A percentile compares a stretch with the other conserved stretches of the same genome.
Conservation (phyloP, 2,329 filamentous ascomycete species). For the Alternaria longipes region DNA sequence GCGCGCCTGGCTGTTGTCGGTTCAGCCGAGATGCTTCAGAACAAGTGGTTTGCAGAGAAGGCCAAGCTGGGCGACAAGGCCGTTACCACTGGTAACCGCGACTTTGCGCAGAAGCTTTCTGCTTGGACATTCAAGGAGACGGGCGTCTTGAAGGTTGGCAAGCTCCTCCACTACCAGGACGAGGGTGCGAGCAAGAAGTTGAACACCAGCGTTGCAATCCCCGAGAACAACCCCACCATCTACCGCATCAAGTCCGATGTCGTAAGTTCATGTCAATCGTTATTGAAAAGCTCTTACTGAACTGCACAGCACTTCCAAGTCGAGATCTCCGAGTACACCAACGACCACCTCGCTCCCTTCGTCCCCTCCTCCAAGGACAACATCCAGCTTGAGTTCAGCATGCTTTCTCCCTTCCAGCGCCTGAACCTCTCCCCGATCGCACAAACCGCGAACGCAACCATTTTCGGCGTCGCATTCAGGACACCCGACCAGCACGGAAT, state of each 20-base stretch:
- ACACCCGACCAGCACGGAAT: conserved; percentile 98
- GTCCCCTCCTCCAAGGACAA: conserved; percentile 72
- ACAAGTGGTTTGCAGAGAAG: conserved; percentile 86
- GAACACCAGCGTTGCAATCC: conserved; percentile 50
- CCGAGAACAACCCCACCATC: conserved; percentile 77
- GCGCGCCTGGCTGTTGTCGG: conserved; percentile 88
- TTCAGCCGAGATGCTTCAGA: conserved; percentile 84
- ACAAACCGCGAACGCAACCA: conserved; percentile 71
- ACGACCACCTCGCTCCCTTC: conserved; percentile 80
- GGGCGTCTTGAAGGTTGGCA: conserved; percentile 85
- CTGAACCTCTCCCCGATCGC: conserved; percentile 70
- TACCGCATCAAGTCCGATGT: conserved; percentile 98
- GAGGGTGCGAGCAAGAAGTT: conserved; percentile 62
- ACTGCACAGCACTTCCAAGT: conserved; percentile 77
- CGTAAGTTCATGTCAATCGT: conserved; percentile 65
- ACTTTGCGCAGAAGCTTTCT: conserved; percentile 85
- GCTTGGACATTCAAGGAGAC: conserved; percentile 97
- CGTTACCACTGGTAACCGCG: conserved; percentile 77
- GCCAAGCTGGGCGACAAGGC: conserved; percentile 67
- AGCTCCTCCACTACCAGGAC: conserved; percentile 77
- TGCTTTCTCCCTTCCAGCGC: conserved; percentile 97
- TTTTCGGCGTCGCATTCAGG: conserved; percentile 79
- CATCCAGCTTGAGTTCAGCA: conserved; percentile 95
- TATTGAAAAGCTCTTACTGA: conserved; percentile 13
- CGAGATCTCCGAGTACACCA: conserved; percentile 84